phyloP scores from a whole-genome alignment of 2,329 filamentous ascomycete species.

The Aspergillus persii region DNA sequence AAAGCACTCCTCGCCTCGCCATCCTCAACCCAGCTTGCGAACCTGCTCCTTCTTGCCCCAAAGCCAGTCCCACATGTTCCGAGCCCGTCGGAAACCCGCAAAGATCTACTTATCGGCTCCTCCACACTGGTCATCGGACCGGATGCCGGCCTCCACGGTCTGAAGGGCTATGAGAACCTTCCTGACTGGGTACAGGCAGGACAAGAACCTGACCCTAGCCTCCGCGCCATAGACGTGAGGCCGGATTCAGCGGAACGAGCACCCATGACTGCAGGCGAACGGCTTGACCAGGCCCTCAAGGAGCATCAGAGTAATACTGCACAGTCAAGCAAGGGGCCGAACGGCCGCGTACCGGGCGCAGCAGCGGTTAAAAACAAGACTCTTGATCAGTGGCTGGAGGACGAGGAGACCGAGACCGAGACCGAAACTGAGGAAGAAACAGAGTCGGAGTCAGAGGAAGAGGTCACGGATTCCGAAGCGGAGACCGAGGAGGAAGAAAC shows the following conservation, averaged over 20 bases:
- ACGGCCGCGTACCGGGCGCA: constrained; percentile 17
- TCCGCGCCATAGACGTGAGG: constrained; percentile 62
- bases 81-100: constrained; percentile 80
- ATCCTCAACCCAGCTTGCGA: constrained; percentile 74
- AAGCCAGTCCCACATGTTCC: constrained; percentile 91
- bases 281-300: constrained; percentile 43
- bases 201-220: constrained; percentile 70
- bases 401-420: constrained; percentile 53
- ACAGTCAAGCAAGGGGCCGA: constrained; percentile 16
- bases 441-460: constrained; percentile 47
- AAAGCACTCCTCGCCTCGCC: constrained; percentile 77
- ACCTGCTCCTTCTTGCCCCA: constrained; percentile 83
- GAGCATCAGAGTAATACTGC: constrained; percentile 37
- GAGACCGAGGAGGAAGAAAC: constrained; percentile 36
- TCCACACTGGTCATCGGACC: constrained; percentile 80
- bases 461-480: constrained; percentile 46
- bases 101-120: constrained; percentile 75
- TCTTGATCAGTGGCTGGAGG: constrained; percentile 87
- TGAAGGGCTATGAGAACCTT: constrained; percentile 74
- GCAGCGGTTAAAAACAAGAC: constrained; percentile 64
- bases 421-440: constrained; percentile 46
- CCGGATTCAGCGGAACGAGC: constrained; percentile 29
- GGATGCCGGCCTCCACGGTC: constrained; percentile 68
- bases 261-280: constrained; percentile 41
- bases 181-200: constrained; percentile 83